Evolutionary conservation across 1,284 basidiomycete genomes (phyloP).

Genomic region (Golubevia pallescens): DNA sequence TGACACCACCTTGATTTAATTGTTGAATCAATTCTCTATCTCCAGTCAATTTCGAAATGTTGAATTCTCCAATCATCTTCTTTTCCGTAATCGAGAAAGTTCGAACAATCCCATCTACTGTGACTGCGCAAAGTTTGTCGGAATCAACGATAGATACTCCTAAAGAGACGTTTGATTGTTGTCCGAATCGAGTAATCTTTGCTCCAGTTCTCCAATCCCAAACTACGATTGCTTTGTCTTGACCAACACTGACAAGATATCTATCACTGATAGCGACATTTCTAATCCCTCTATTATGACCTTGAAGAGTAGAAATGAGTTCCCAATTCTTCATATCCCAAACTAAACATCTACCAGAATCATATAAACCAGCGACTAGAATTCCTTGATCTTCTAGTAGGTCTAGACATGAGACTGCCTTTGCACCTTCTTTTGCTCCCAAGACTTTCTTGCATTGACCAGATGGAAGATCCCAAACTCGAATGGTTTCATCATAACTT

Average conservation of each 20-base stretch:
- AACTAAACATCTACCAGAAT: constrained; percentile 72
- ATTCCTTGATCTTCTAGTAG: constrained; percentile 84
- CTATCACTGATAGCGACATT: constrained; percentile 84
- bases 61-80: constrained; percentile 90
- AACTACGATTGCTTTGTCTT: constrained; percentile 85
- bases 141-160: constrained; percentile 80
- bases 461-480: constrained; percentile 83
- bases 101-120: constrained; percentile 86
- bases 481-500: constrained; percentile 81
- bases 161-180: constrained; percentile 88
- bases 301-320: constrained; percentile 73
- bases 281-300: constrained; percentile 72
- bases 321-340: constrained; percentile 31
- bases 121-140: constrained; percentile 79
- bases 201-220: constrained; percentile 75
- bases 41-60: constrained; percentile 78
- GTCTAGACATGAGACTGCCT: constrained; percentile 87
- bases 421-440: constrained; percentile 69
- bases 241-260: constrained; percentile 85
- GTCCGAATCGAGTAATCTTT: constrained; percentile 86
- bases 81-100: constrained; percentile 84
- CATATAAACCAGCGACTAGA: constrained; percentile 88
- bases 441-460: constrained; percentile 79
- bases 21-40: constrained; percentile 69
- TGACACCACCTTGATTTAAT: constrained; percentile 57